Base-by-base conservation (phyloP, 768 basidiomycete species). In the Ephemerocybe angulata region DNA sequence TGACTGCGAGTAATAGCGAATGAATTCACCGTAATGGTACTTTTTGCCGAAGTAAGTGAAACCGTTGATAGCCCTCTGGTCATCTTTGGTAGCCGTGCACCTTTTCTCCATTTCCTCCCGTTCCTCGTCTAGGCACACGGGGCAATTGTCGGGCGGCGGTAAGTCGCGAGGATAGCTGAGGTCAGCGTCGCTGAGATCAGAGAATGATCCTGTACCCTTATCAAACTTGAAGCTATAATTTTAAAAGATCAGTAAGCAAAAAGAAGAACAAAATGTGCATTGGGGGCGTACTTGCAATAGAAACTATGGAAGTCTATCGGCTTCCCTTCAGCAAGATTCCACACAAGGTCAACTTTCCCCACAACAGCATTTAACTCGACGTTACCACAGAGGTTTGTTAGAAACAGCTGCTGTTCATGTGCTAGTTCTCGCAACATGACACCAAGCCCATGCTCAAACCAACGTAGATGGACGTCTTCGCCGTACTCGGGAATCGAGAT, bases 391-490 rank as follows among this genome's bases (percentile, higher is more conserved):
- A 76, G 62, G 2, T 83, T 67, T 27, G 77, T 76, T 4, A 87
- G 65, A 63, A 86, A 90, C 0, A 93, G 63, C 59, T 93, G 88
- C 52, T 83, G 83, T 0, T 80, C 71, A 53, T 86, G 70, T 0
- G 78, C 79, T 13, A 90, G 66, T 56, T 89, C 84, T 27, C 76
- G 71, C 25, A 90, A 64, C n/a, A 81, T 64, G 0, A 83, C 86
- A 52, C 80, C 77, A 0, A 81, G 79, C 0, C 83, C 80, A 61
- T 92, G 90, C 51, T 87, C 79, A 27, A 87, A 80, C 88, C 88
- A 93, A 30, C 83, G 87, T 10, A 88, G 68, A 65, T 93, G 90
- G 1, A 80, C 78, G 1, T 55, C 67, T 51, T 75, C 67, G 4
- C 69, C 55, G 15, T 73, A 67, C 30, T 72, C 68, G 15, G 76